phyloP scores from a whole-genome alignment of 2,329 filamentous ascomycete genomes.

The Nothophoma quercina region DNA sequence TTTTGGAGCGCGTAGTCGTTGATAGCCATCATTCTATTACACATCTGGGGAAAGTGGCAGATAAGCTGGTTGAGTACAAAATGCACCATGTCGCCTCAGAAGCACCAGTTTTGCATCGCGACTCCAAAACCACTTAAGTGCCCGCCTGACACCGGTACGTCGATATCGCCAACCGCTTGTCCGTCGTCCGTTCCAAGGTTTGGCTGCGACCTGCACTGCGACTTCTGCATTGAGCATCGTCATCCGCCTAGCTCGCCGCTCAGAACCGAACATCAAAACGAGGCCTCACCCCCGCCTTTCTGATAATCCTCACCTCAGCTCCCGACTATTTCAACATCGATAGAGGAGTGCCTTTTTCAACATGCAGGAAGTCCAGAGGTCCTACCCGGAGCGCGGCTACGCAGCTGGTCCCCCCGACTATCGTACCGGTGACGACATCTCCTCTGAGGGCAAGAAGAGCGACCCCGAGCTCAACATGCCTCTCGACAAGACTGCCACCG shows the following conservation, averaged over 20 bases:
- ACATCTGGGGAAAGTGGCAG: conserved; percentile 21
- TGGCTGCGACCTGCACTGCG: conserved; percentile 31
- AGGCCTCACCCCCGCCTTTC: conserved; percentile 18
- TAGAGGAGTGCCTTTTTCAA: conserved; percentile 6
- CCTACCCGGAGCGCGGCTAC: conserved; percentile 20
- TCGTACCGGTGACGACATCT: conserved; percentile 29
- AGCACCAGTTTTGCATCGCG: not conserved
- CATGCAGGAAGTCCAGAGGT: conserved; percentile 32
- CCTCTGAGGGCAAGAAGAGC: conserved; percentile 43
- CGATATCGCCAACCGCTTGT: conserved; percentile 2
- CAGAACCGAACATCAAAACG: conserved; percentile 23
- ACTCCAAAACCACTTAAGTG: not conserved
- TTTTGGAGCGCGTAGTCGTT: conserved; percentile 12
- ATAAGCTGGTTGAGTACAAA: conserved; percentile 18
- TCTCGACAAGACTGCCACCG: conserved; percentile 40
- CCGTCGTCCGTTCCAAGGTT: conserved; percentile 21
- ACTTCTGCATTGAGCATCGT: conserved; percentile 25
- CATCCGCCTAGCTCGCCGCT: conserved; percentile 20
- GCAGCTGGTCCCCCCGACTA: conserved; percentile 29
- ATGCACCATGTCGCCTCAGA: conserved; percentile 1
- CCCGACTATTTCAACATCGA: conserved; percentile 1
- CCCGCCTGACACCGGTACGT: conserved; percentile 2
- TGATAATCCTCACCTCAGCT: not conserved
- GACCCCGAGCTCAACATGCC: conserved; percentile 42
- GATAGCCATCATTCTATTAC: conserved; percentile 26